Conservation (phyloP, 192 early-diverging fungal species). For the Coemansia sp. region DNA sequence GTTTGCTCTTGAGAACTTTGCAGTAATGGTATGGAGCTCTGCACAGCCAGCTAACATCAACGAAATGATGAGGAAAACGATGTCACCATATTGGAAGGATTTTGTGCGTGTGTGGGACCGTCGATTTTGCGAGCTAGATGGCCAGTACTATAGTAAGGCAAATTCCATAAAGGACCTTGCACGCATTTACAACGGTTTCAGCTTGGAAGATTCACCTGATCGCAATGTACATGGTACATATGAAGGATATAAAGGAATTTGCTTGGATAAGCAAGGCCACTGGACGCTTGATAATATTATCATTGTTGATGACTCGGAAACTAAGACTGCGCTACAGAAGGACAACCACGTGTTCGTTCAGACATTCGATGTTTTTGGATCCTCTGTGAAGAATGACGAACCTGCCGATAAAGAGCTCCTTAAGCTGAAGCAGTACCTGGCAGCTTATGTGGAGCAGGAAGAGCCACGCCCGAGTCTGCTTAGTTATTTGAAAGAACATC, state of each 20-base stretch:
- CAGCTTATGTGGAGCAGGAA: slow-evolving; percentile 16
- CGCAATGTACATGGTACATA: slow-evolving; percentile 16
- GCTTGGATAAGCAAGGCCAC: slow-evolving; percentile 10
- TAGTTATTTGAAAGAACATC: slow-evolving; percentile 18
- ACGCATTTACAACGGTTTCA: slow-evolving; percentile 54
- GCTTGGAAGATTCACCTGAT: slow-evolving; percentile 26
- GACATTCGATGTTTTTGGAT: slow-evolving; percentile 12
- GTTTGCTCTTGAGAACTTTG: slow-evolving; percentile 59
- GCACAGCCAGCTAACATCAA: slow-evolving; percentile 58
- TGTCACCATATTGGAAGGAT: slow-evolving; percentile 32
- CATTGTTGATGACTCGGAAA: slow-evolving; percentile 44
- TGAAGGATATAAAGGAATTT: slow-evolving; percentile 23
- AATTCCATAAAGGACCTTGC: slow-evolving; percentile 64
- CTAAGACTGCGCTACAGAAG: slow-evolving; percentile 37
- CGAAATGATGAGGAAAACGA: slow-evolving; percentile 54
- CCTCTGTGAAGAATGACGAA: not conserved
- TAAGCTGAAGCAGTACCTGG: slow-evolving; percentile 23
- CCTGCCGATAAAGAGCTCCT: slow-evolving; percentile 28
- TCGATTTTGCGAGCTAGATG: slow-evolving; percentile 43
- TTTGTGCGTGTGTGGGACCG: slow-evolving; percentile 64
- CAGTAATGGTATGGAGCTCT: slow-evolving; percentile 76
- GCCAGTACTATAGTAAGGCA: slow-evolving; percentile 47
- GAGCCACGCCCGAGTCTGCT: slow-evolving; percentile 17
- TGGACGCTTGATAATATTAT: slow-evolving; percentile 46
- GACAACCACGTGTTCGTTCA: slow-evolving; percentile 44